Conservation (phyloP, 2,329 filamentous ascomycete species). For the Cladobotryum protrusum region DNA sequence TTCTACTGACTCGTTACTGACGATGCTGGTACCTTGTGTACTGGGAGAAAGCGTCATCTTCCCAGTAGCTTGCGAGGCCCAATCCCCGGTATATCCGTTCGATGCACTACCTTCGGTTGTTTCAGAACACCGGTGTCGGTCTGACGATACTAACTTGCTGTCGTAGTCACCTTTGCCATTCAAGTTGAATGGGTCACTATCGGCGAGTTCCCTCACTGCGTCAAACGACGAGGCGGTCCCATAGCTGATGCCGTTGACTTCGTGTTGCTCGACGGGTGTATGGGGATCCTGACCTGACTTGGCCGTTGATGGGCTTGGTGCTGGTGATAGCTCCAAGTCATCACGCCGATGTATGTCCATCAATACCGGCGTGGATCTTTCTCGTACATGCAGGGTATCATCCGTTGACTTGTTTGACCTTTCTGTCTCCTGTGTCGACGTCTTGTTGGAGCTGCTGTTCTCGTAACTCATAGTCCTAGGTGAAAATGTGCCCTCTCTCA, state of each 20-base stretch:
- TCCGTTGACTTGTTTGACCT: conserved; percentile 16
- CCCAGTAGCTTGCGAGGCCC: conserved; percentile 57
- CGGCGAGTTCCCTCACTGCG: conserved; percentile 40
- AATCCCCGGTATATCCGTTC: conserved; percentile 49
- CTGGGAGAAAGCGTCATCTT: conserved; percentile 60
- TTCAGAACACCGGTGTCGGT: conserved; percentile 53
- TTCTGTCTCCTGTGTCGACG: conserved; percentile 14
- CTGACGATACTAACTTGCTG: conserved; percentile 35
- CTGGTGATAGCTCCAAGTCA: conserved; percentile 21
- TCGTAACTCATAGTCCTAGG: conserved; percentile 39
- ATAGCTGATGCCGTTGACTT: conserved; percentile 39
- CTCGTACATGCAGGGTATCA: conserved; percentile 16
- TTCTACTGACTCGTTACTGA: conserved; percentile 53
- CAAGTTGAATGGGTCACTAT: conserved; percentile 43
- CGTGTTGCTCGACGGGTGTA: conserved; percentile 31
- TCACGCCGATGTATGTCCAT: conserved; percentile 18
- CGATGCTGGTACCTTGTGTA: conserved; percentile 59
- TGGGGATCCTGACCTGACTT: conserved; percentile 11
- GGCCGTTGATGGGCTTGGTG: conserved; percentile 7
- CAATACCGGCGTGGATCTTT: conserved; percentile 18
- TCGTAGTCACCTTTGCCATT: conserved; percentile 28
- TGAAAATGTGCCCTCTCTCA: conserved; percentile 38
- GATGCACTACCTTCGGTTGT: conserved; percentile 56
- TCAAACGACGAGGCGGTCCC: conserved; percentile 41
- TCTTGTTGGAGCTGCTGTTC: conserved; percentile 17